Evolutionary conservation across 2,329 filamentous ascomycete genomes (phyloP), one percentile per base, ranked within the genome.

Genomic region (Knufia fluminis): DNA sequence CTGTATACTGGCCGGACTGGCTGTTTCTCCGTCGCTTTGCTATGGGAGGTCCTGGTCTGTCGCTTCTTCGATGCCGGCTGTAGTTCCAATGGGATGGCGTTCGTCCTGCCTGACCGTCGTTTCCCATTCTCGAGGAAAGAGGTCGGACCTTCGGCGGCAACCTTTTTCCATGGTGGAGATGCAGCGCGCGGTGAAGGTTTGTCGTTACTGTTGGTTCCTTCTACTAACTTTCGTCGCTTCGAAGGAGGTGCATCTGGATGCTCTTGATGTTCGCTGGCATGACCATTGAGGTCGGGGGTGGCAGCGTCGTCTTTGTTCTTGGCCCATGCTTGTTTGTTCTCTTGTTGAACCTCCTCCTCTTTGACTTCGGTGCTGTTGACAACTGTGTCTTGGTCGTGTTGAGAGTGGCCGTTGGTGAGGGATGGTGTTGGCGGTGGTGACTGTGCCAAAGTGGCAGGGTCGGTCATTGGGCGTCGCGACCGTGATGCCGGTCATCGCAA

Each of bases 161-260:
- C 78, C 61, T 81, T 86, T 71, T 92, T 97, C 92, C 92, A 98
- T 19, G 92, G 92, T 57, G 92, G 92, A 55, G 91, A 97, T 35
- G 64, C 58, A 40, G 66, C 63, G 41, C 69, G 65, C n/a, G 69
- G 64, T 22, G 64, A 67, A 19, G 64, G 64, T 46, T 64, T 66
- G 51, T 62, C 61, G 49, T 61, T 66, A 19, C 60, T 57, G 14
- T 57, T 57, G 28, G 60, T 54, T 39, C 33, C 33, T 22, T 66
- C 66, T 54, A 62, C 63, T 47, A 73, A 59, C 55, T 69, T 71
- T 55, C 69, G 64, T 55, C 66, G 70, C 59, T 74, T 74, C 4
- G 67, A 63, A 43, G 69, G 68, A 24, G 69, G 71, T 23, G 60
- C 68, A 40, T 69, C 64, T 41, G 57, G 52, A 54, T 64, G 59